Evolutionary conservation across 2,329 filamentous ascomycete genomes (phyloP).

Genomic region (Fusarium humuli): DNA sequence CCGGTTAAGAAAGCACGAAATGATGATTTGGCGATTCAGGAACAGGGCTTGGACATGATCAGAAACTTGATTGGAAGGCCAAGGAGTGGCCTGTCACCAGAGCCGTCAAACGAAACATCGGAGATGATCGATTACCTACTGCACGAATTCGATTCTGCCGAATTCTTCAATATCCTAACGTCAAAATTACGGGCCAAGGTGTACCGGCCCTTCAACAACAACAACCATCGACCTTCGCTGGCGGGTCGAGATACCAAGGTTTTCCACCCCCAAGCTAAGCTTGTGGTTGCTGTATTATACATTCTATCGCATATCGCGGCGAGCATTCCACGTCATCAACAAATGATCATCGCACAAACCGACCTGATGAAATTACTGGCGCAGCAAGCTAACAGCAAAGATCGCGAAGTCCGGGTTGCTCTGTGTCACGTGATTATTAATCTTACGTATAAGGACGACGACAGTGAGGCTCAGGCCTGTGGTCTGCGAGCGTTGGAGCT

Average conservation of each 20-base stretch:
- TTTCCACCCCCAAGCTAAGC: slow-evolving; percentile 71
- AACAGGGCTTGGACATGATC: slow-evolving; percentile 90
- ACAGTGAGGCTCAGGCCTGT: slow-evolving; percentile 72
- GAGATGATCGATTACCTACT: slow-evolving; percentile 90
- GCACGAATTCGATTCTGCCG: slow-evolving; percentile 74
- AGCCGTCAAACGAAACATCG: slow-evolving; percentile 63
- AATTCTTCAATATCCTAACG: slow-evolving; percentile 83
- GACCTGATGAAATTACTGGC: slow-evolving; percentile 79
- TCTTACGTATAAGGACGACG: slow-evolving; percentile 84
- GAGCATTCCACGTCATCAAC: slow-evolving; percentile 80
- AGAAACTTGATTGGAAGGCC: slow-evolving; percentile 84
- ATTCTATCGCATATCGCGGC: slow-evolving; percentile 91
- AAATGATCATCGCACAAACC: slow-evolving; percentile 80
- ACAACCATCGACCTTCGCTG: slow-evolving; percentile 53
- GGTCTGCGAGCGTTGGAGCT: slow-evolving; percentile 76
- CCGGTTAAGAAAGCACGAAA: slow-evolving; percentile 74
- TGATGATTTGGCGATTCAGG: slow-evolving; percentile 87
- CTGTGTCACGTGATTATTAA: slow-evolving; percentile 89
- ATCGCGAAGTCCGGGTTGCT: slow-evolving; percentile 78
- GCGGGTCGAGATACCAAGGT: slow-evolving; percentile 59
- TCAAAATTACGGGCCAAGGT: slow-evolving; percentile 77
- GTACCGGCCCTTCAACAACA: slow-evolving; percentile 62
- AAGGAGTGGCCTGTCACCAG: slow-evolving; percentile 61
- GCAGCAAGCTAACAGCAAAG: slow-evolving; percentile 78
- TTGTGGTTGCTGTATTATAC: slow-evolving; percentile 81